A percentile compares a stretch with the other conserved stretches of the same genome.
Conservation (phyloP, 75 land plant species). For the Chamaecyparis obtusa region DNA sequence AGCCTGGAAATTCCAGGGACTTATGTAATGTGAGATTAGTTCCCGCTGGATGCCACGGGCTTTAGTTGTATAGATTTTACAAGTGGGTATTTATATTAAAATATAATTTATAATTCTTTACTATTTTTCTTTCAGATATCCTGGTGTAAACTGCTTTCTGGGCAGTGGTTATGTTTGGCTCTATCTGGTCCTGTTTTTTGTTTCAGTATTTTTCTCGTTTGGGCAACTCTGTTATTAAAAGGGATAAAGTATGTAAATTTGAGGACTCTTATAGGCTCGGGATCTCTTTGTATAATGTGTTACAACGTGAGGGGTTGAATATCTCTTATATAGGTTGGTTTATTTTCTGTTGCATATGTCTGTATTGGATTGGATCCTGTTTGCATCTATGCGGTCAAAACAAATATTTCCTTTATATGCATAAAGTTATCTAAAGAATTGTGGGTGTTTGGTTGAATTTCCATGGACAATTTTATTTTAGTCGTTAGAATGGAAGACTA, state of each 20-base stretch:
- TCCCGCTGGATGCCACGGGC: not conserved
- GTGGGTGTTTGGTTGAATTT: not conserved
- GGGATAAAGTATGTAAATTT: not conserved
- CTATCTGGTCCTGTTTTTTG: not conserved
- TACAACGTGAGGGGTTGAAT: not conserved
- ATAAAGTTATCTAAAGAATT: not conserved
- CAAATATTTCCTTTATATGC: not conserved
- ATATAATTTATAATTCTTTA: not conserved
- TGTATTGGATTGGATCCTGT: not conserved
- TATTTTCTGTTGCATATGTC: not conserved
- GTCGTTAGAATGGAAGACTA: not conserved
- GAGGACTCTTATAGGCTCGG: not conserved
- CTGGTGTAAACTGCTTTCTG: not conserved
- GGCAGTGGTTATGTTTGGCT: not conserved
- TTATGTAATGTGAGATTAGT: too few species aligned
- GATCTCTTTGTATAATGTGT: not conserved
- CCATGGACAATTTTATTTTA: not conserved
- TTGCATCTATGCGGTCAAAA: not conserved
- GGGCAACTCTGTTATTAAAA: not conserved
- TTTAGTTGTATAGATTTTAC: too few species aligned
- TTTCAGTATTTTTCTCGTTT: not conserved
- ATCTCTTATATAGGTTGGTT: not conserved
- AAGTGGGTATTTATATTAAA: not conserved
- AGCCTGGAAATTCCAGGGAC: too few species aligned
- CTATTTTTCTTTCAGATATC: not conserved